Evolutionary conservation across 805 yeast genomes (phyloP), one percentile per base, ranked within the genome.

Genomic region (Yarrowia sp.): DNA sequence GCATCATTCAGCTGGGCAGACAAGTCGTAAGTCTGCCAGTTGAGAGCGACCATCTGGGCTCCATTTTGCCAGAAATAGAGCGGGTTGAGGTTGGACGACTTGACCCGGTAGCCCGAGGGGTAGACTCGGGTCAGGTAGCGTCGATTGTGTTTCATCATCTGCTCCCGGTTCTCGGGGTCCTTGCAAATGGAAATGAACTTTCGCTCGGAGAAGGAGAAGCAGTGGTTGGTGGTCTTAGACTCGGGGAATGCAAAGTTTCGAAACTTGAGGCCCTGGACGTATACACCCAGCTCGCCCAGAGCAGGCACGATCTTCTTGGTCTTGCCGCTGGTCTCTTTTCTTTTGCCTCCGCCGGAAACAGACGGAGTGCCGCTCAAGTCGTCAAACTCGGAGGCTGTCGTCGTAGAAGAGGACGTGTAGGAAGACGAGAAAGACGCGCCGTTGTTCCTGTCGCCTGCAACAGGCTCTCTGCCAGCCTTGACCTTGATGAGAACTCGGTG

Each of bases 1-100:
- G 97, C 89, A 65, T 88, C 88, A 71, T 91, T 92, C 10, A 94
- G 69, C 70, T 91, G 97, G 70, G 92, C 93, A 0, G 97, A 97
- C 16, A 84, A 63, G 70, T 94, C 99, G 70, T 83, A 86, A 0
- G 94, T 86, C 73, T 93, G 99, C 97, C 97, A 93, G 70, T 93
- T 94, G 0, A 97, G 86, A 0, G 99, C 98, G 4, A 89, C 98
- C 90, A 94, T 83, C 70, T 94, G 99, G 10, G 81, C 86, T 0
- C 99, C 99, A 49, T 81, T 76, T 55, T 79, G 78, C 99, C 99
- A 94, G 69, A 83, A 90, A 0, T 73, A 72, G 1, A 89, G 73
- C 0, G 99, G 98, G 44, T 81, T 81, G 70, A 90, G 92, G 69
- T 94, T 94, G 2, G 88, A 80, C 1, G 97, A 90, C 59, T 79